Evolutionary conservation across 2,329 filamentous ascomycete genomes (phyloP).

Genomic region (Chrysosporium keratinophilum): DNA sequence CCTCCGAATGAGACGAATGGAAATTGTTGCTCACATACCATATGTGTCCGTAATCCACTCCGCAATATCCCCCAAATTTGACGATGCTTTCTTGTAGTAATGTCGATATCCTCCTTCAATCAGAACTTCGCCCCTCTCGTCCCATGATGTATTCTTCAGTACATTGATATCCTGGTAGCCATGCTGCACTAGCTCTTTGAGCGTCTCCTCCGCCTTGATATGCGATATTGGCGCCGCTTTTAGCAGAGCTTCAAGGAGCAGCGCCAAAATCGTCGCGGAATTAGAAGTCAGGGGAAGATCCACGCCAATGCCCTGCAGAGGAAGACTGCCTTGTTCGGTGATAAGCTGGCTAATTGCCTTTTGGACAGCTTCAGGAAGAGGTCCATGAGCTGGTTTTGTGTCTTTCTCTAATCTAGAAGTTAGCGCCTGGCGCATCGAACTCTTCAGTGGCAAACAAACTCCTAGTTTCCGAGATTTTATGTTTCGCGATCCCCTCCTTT

Average conservation of each 20-base stretch:
- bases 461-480: neutral
- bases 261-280: neutral
- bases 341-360: constrained; percentile 1
- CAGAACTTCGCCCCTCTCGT: neutral
- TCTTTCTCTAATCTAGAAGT: neutral
- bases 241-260: constrained; percentile 8
- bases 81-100: constrained; percentile 4
- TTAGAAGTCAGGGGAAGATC: neutral
- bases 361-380: neutral
- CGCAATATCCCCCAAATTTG: constrained; percentile 1
- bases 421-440: neutral
- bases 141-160: constrained; percentile 1
- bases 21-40: neutral
- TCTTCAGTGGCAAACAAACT: no score
- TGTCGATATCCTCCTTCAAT: constrained; percentile 4
- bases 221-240: constrained; percentile 8
- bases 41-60: constrained; percentile 5
- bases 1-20: neutral
- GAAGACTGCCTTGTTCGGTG: neutral
- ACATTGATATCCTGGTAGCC: constrained; percentile 1
- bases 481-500: neutral
- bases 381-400: neutral
- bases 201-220: constrained; percentile 1
- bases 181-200: neutral
- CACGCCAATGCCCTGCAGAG: neutral